Evolutionary conservation across 164 flowering plant genomes (phyloP), one percentile per base, ranked within the genome.

Genomic region (Sedum album): DNA sequence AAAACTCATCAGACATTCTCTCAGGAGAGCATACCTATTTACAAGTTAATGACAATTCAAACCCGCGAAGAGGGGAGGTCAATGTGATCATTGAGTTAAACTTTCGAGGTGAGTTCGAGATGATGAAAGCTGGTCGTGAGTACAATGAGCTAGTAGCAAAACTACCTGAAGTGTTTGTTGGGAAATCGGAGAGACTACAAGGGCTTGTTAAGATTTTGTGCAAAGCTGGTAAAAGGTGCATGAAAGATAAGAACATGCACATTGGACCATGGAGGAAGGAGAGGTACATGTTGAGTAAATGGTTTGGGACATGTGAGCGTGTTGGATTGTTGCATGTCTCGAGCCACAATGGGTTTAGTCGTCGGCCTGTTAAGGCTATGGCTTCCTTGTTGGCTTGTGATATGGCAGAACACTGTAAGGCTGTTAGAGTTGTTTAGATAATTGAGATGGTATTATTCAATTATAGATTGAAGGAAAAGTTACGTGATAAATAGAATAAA

Each of bases 221-320:
- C 64, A 62, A 74, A 0, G 90, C 94, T 0, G 90, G 91, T 0
- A 91, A 94, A 76, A 84, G 76, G 71, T 88, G 96, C 79, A 87
- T 89, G 94, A 86, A 89, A 75, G 88, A 91, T 74, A 95, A 81
- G 76, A 90, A 88, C 60, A 90, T 95, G 91, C 97, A 91, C 73
- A 70, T 88, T 77, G 96, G 79, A 0, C 97, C 99, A 6, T 92
- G 97, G 99, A 84, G 99, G 70, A 90, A 85, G 78, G 86, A 90
- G 18, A 84, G 81, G 69, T 92, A 95, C 75, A 80, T 92, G 91
- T 84, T 85, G 69, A 92, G 93, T 5, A 95, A 95, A 73, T 95
- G 99, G 99, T 73, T 92, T 9, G 81, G 79, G n/a, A 68, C 68
- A 13, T 74, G 68, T 49, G 73, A 78, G 65, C 67, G 62, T 30